These are phyloP conservation scores for Triglochin maritima DNA, from an alignment of 106 monocot genomes.

Conservation along the genomic window DNA sequence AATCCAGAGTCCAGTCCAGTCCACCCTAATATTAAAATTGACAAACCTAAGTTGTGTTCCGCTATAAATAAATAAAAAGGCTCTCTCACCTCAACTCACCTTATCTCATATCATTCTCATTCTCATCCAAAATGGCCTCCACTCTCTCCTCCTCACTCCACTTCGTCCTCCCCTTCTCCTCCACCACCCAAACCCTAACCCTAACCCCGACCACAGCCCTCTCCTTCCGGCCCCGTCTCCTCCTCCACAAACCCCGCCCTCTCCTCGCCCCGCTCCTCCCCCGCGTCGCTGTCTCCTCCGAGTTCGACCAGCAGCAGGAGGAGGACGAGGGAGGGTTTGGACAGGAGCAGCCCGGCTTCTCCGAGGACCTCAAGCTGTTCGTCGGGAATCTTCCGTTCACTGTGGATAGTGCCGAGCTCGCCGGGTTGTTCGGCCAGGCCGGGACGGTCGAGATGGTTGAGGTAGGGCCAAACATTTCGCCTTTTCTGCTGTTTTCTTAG, in stretches of 20 bases:
- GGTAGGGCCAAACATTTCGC: conserved; percentile 18
- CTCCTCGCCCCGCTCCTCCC: conserved; percentile 12
- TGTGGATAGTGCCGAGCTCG: conserved; percentile 82
- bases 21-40: too few species aligned
- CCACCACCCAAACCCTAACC: conserved; percentile 5
- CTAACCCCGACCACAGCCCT: conserved; percentile 1
- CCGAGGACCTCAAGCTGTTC: conserved; percentile 60
- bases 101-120: background rate
- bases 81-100: conserved; percentile 4
- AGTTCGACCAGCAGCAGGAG: conserved; percentile 29
- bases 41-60: too few species aligned
- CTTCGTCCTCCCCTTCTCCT: conserved; percentile 10
- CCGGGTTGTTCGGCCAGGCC: conserved; percentile 49
- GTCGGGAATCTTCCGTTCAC: conserved; percentile 83
- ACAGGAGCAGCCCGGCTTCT: conserved; percentile 32
- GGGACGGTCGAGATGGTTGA: conserved; percentile 87
- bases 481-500: too few species aligned
- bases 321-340: conserved; percentile 11
- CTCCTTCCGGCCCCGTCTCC: conserved; percentile 6
- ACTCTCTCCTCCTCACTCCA: conserved; percentile 9
- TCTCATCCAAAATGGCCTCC: conserved; percentile 6
- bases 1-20: too few species aligned
- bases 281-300: conserved; percentile 36
- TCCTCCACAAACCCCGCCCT: background rate
- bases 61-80: too few species aligned